Conservation (phyloP, 352 stramenopile species). For the Pythium scleroteichum region DNA sequence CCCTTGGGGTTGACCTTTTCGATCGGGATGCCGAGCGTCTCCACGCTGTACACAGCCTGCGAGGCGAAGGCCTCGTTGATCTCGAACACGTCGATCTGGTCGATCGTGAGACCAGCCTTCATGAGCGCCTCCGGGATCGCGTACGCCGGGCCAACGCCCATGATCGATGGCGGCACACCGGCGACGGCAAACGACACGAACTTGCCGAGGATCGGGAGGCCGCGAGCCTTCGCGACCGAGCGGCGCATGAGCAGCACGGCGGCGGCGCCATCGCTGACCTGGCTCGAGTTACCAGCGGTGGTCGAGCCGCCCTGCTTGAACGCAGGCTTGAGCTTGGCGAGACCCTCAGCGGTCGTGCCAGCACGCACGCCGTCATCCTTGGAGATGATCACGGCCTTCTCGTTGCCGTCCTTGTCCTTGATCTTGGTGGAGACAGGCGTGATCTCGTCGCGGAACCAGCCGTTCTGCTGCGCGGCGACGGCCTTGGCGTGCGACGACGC, state of each 20-base stretch:
- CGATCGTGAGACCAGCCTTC: constrained; percentile 60
- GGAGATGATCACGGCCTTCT: constrained; percentile 72
- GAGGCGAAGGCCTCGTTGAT: constrained; percentile 93
- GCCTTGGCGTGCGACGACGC: constrained; percentile 79
- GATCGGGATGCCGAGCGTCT: constrained; percentile 76
- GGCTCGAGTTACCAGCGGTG: constrained; percentile 83
- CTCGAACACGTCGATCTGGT: constrained; percentile 91
- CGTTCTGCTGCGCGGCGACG: constrained; percentile 63
- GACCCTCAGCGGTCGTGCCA: constrained; percentile 61
- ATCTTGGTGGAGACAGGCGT: constrained; percentile 76
- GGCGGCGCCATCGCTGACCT: constrained; percentile 89
- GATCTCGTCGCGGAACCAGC: constrained; percentile 90
- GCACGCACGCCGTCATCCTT: constrained; percentile 73
- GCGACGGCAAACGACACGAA: constrained; percentile 86
- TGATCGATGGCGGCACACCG: constrained; percentile 83
- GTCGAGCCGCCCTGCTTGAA: constrained; percentile 84
- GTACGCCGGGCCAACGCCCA: constrained; percentile 83
- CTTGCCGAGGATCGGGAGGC: constrained; percentile 77
- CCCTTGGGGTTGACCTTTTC: constrained; percentile 91
- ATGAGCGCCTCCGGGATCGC: constrained; percentile 80
- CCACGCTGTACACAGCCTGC: constrained; percentile 80
- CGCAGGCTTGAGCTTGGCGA: constrained; percentile 72
- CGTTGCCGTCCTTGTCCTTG: constrained; percentile 78
- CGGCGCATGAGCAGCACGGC: constrained; percentile 88
- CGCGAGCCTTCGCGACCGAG: constrained; percentile 74